These are phyloP conservation scores for rapeseed (Brassica napus) DNA, from an alignment of 345 rosid species.

Conservation along the genomic window Da-Ae NC_063448.1:49145001-49145500, in stretches of 20 bases:
- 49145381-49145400: slow-evolving; percentile 75
- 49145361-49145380: slow-evolving; percentile 62
- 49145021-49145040: slow-evolving; percentile 57
- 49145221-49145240: slow-evolving; percentile 77
- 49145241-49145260: slow-evolving; percentile 73
- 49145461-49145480: slow-evolving; percentile 70
- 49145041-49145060: slow-evolving; percentile 75
- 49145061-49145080: slow-evolving; percentile 75
- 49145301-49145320: slow-evolving; percentile 40
- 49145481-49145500: slow-evolving; percentile 84
- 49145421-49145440: slow-evolving; percentile 58
- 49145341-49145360: slow-evolving; percentile 81
- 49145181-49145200: slow-evolving; percentile 52
- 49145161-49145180: slow-evolving; percentile 54
- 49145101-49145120: slow-evolving; percentile 44
- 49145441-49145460: slow-evolving; percentile 74
- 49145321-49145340: slow-evolving; percentile 81
- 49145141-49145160: slow-evolving; percentile 75
- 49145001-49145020: slow-evolving; percentile 32
- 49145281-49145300: slow-evolving; percentile 60
- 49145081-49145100: slow-evolving; percentile 72
- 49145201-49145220: slow-evolving; percentile 52
- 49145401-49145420: slow-evolving; percentile 61
- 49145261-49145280: slow-evolving; percentile 70
- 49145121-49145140: slow-evolving; percentile 63